These are phyloP conservation scores for Trichophyton rubrum DNA, from an alignment of 2,329 filamentous ascomycete genomes.

Conservation along the genomic window DNA sequence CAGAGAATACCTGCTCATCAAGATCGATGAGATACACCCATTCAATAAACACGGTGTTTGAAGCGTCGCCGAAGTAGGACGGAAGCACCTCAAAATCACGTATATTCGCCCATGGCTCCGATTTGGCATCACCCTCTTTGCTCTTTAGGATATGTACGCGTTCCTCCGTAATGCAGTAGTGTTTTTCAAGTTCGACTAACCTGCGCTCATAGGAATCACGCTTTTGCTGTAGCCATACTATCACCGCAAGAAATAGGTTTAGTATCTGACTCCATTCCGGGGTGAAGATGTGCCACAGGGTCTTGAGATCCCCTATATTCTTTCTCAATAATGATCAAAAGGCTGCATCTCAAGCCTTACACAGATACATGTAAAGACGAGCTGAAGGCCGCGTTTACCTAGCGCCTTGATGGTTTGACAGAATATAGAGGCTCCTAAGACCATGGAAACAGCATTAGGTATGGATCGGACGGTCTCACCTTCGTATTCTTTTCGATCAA, in stretches of 20 bases:
- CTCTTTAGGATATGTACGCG: background rate
- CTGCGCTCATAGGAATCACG: background rate
- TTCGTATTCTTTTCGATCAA: background rate
- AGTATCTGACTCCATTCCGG: background rate
- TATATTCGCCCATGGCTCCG: background rate
- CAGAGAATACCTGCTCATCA: background rate
- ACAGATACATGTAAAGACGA: background rate
- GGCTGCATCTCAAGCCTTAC: background rate
- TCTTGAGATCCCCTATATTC: background rate
- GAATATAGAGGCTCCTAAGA: background rate
- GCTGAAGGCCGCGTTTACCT: background rate
- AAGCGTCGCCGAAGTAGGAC: background rate
- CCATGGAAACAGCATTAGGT: background rate
- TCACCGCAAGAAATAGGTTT: background rate
- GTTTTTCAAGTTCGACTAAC: background rate
- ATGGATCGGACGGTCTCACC: background rate
- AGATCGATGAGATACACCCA: conserved; percentile 4
- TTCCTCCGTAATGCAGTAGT: background rate
- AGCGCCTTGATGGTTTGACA: background rate
- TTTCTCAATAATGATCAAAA: background rate
- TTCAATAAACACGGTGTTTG: background rate
- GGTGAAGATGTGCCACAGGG: no score
- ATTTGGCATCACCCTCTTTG: no score
- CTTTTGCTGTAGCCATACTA: conserved; percentile 2
- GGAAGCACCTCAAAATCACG: background rate